phyloP scores from a whole-genome alignment of 768 basidiomycete genomes.

The Lepiota subincarnata region DNA sequence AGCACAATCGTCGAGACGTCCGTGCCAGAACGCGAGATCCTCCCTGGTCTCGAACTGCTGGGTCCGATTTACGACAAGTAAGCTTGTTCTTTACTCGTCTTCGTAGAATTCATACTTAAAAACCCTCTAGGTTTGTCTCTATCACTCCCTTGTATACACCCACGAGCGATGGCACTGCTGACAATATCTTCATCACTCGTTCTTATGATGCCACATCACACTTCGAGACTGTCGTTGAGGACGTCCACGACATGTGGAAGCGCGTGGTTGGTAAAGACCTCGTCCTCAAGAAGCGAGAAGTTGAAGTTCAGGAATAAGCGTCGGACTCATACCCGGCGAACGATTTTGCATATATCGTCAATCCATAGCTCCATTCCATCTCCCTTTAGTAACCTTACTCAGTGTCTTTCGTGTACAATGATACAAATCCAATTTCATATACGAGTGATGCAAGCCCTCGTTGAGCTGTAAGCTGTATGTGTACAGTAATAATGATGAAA shows the following conservation, averaged over 20 bases:
- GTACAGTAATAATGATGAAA: constrained; percentile 10
- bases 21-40: constrained; percentile 87
- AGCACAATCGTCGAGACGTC: constrained; percentile 97
- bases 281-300: constrained; percentile 85
- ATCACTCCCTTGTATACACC: constrained; percentile 88
- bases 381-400: neutral
- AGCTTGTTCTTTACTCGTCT: constrained; percentile 20
- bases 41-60: constrained; percentile 87
- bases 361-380: neutral
- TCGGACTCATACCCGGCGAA: neutral
- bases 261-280: constrained; percentile 74
- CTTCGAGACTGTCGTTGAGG: constrained; percentile 98
- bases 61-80: constrained; percentile 94
- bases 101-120: constrained; percentile 9
- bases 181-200: constrained; percentile 95
- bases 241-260: constrained; percentile 96
- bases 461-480: neutral
- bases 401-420: constrained; percentile 6
- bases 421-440: neutral
- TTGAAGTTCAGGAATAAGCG: constrained; percentile 50
- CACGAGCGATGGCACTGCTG: constrained; percentile 70
- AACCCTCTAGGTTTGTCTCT: constrained; percentile 70
- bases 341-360: neutral
- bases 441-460: neutral
- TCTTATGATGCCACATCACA: constrained; percentile 99